Conservation (phyloP, 768 basidiomycete species). For the Leccinum obscurum region DNA sequence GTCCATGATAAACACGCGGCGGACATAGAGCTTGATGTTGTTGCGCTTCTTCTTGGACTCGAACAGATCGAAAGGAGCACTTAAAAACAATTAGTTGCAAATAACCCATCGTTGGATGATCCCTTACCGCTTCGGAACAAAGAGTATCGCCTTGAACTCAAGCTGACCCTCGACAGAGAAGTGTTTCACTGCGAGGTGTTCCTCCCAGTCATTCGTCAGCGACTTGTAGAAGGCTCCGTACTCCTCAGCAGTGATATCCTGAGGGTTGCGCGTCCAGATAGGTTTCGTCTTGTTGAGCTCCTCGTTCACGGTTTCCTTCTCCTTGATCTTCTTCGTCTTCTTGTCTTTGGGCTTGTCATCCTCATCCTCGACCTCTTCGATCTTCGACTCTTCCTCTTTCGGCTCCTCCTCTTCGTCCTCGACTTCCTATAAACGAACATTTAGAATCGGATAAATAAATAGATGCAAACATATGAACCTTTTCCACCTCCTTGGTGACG, state of each 20-base stretch:
- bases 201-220: constrained; percentile 99
- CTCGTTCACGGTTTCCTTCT: constrained; percentile 83
- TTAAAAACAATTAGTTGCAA: constrained; percentile 29
- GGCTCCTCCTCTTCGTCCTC: constrained; percentile 78
- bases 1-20: constrained; percentile 99
- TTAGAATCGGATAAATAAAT: constrained; percentile 1
- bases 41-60: constrained; percentile 99
- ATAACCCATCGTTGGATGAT: not conserved
- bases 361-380: constrained; percentile 82
- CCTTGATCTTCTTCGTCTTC: constrained; percentile 94
- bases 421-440: constrained; percentile 59
- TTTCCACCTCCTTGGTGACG: constrained; percentile 99
- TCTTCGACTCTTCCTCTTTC: constrained; percentile 74
- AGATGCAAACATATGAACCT: constrained; percentile 53
- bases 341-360: constrained; percentile 85
- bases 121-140: constrained; percentile 88
- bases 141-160: constrained; percentile 99
- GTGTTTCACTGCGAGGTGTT: constrained; percentile 99
- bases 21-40: constrained; percentile 99
- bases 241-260: constrained; percentile 90
- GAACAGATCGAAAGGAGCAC: constrained; percentile 98
- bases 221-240: constrained; percentile 99
- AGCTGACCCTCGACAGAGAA: constrained; percentile 99
- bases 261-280: constrained; percentile 98
- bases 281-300: constrained; percentile 99